Evolutionary conservation across 306 rosid genomes (phyloP).

Genomic region (Luffa acutangula): DNA sequence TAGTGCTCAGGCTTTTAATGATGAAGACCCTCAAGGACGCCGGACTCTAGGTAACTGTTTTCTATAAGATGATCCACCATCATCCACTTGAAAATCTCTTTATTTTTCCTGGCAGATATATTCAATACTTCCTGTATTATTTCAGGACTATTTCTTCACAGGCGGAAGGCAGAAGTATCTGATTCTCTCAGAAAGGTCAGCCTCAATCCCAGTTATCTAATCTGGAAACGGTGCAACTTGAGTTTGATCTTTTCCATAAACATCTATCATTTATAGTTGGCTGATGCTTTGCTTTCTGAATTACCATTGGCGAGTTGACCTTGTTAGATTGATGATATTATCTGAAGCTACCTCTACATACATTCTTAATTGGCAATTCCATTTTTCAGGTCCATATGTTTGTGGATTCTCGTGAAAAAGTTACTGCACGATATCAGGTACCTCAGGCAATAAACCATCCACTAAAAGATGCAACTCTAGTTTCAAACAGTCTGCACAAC

Average conservation of each 20-base stretch:
- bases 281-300: not conserved
- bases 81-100: not conserved
- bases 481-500: not conserved
- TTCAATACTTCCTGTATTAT: conserved; percentile 8
- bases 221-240: not conserved
- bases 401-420: conserved; percentile 73
- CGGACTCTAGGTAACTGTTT: conserved; percentile 70
- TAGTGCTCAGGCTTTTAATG: conserved; percentile 92
- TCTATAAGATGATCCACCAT: conserved; percentile 9
- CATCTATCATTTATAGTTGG: not conserved
- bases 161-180: conserved; percentile 58
- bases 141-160: conserved; percentile 92
- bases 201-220: conserved; percentile 10
- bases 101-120: not conserved
- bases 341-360: not conserved
- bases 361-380: not conserved
- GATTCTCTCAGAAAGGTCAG: conserved; percentile 62
- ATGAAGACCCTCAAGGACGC: conserved; percentile 93
- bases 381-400: conserved; percentile 69
- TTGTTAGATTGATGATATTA: not conserved
- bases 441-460: not conserved
- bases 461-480: not conserved
- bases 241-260: not conserved
- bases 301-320: not conserved
- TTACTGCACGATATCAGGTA: conserved; percentile 97